Evolutionary conservation across 2,329 filamentous ascomycete genomes (phyloP).

Genomic region (Claviceps capensis): DNA sequence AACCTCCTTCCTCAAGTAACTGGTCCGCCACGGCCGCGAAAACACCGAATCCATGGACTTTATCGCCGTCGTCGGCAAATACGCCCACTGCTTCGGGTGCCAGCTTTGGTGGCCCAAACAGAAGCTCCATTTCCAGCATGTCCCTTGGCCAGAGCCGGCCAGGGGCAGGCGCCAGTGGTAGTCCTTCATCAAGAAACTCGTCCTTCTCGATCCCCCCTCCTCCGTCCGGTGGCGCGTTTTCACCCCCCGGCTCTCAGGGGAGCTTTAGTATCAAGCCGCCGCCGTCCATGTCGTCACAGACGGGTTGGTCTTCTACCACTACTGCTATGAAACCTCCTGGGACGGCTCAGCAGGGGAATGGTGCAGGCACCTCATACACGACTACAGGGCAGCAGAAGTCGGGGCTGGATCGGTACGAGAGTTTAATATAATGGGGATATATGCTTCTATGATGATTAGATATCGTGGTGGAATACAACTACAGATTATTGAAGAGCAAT

Average conservation of each 20-base stretch:
- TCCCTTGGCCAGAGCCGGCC: conserved; percentile 30
- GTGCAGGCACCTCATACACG: conserved; percentile 8
- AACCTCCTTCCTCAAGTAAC: conserved; percentile 25
- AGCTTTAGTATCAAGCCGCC: conserved; percentile 35
- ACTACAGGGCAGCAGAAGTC: conserved; percentile 25
- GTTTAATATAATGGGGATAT: conserved; percentile 36
- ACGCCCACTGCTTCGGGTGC: conserved; percentile 15
- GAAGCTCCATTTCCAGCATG: conserved; percentile 31
- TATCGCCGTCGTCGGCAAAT: conserved; percentile 6
- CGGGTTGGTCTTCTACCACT: not conserved
- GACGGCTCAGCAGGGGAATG: not conserved
- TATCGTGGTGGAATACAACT: too few relatives aligned
- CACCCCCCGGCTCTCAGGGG: conserved; percentile 8
- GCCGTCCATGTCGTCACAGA: conserved; percentile 14
- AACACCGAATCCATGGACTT: conserved; percentile 35
- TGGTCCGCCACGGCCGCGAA: conserved; percentile 32
- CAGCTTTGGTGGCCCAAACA: conserved; percentile 22
- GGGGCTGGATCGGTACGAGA: conserved; percentile 55
- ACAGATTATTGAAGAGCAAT: too few relatives aligned
- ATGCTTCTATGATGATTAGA: too few relatives aligned
- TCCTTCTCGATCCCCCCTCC: conserved; percentile 48
- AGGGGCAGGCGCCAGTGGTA: conserved; percentile 7
- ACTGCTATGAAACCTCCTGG: not conserved
- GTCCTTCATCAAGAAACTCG: conserved; percentile 21
- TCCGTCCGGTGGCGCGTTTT: conserved; percentile 26